Evolutionary conservation across 2,329 filamentous ascomycete species (phyloP).

Genomic region (Helicocarpus griseus): DNA sequence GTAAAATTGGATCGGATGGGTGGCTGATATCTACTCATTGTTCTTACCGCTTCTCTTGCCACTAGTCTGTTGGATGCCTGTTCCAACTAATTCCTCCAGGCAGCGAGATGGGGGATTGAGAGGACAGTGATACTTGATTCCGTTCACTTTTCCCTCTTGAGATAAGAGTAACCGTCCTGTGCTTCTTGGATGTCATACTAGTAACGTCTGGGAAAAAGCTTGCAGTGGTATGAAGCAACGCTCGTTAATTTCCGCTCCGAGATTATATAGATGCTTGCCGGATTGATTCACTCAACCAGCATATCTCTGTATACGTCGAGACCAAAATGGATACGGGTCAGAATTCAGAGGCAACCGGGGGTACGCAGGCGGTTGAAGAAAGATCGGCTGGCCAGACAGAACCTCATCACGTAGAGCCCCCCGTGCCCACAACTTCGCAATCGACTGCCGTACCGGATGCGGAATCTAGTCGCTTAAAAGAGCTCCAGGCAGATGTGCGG

Average conservation of each 20-base stretch:
- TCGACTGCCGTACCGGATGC: slow-evolving; percentile 23
- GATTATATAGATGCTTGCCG: no score
- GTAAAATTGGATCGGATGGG: not conserved
- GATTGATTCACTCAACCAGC: no score
- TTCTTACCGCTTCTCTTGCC: not conserved
- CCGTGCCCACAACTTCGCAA: not conserved
- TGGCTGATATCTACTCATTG: not conserved
- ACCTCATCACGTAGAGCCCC: not conserved
- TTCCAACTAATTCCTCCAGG: not conserved
- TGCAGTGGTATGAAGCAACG: no score
- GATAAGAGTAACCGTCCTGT: not conserved
- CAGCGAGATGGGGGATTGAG: not conserved
- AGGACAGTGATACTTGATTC: not conserved
- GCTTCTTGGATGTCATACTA: not conserved
- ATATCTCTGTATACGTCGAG: not conserved
- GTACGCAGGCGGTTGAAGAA: not conserved
- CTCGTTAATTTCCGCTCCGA: no score
- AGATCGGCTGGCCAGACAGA: not conserved
- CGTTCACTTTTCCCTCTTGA: not conserved
- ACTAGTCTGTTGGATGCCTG: not conserved
- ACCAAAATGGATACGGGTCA: not conserved
- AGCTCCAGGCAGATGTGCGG: slow-evolving; percentile 59
- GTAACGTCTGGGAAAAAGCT: no score
- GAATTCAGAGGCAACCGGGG: not conserved
- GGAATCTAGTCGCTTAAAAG: slow-evolving; percentile 52